These are phyloP conservation scores for Vicia faba DNA, from an alignment of 306 rosid species.

Conservation along the genomic window DNA sequence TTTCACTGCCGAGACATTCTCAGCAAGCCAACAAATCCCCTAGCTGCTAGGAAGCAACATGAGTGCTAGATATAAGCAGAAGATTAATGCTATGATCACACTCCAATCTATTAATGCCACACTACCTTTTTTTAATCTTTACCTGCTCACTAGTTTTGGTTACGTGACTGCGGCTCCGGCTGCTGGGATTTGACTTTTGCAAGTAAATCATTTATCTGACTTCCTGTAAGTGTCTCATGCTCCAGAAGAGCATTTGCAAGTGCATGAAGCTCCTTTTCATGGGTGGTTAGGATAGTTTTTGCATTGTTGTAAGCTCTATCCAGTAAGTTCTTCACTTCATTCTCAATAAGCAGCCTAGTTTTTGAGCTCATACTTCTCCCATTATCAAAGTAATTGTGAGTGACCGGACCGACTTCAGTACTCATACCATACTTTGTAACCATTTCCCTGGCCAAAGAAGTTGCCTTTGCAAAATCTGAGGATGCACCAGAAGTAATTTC, in stretches of 20 bases:
- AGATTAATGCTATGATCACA: no score
- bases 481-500: conserved; percentile 83
- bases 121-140: no score
- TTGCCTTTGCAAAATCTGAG: conserved; percentile 66
- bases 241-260: conserved; percentile 81
- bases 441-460: conserved; percentile 73
- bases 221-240: conserved; percentile 77
- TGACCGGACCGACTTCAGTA: conserved; percentile 70
- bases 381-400: conserved; percentile 69
- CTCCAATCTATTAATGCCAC: no score
- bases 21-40: no score
- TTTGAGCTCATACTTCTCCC: conserved; percentile 94
- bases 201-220: conserved; percentile 65
- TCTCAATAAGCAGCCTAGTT: conserved; percentile 83
- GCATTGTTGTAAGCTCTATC: conserved; percentile 83
- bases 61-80: no score
- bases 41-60: no score
- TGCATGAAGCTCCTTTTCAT: conserved; percentile 71
- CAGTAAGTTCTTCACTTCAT: conserved; percentile 69
- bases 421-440: conserved; percentile 88
- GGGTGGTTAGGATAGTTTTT: conserved; percentile 74
- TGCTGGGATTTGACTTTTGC: conserved; percentile 55
- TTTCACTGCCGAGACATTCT: no score
- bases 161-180: conserved; percentile 45
- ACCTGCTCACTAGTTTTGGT: conserved; percentile 31